Evolutionary conservation across 805 yeast species (phyloP).

Genomic region (Lachancea mirantina): DNA sequence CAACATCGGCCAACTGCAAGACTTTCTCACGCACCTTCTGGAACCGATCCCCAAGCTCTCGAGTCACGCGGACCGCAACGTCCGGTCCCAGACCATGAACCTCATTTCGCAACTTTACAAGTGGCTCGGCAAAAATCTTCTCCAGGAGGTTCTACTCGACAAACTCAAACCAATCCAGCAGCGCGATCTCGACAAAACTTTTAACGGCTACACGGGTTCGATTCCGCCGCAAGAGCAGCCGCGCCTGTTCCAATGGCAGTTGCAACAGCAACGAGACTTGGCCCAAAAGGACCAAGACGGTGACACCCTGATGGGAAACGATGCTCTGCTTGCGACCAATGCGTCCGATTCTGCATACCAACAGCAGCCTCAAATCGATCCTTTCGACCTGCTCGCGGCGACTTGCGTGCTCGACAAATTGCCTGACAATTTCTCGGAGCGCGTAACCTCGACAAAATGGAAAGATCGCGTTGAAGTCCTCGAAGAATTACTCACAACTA

Average conservation of each 20-base stretch:
- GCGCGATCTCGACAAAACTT: constrained; percentile 66
- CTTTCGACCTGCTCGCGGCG: constrained; percentile 65
- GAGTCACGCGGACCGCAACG: constrained; percentile 79
- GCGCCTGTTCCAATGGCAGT: constrained; percentile 48
- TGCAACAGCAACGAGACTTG: constrained; percentile 1
- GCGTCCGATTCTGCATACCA: constrained; percentile 22
- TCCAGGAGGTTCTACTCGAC: constrained; percentile 54
- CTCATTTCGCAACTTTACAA: constrained; percentile 63
- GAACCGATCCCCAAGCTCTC: constrained; percentile 67
- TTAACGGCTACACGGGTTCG: constrained; percentile 41
- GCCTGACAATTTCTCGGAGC: constrained; percentile 52
- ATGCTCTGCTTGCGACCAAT: constrained; percentile 11
- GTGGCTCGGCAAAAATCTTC: constrained; percentile 56
- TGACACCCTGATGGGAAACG: constrained; percentile 29
- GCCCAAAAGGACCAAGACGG: constrained; percentile 33
- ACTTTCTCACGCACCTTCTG: constrained; percentile 58
- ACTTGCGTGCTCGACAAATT: constrained; percentile 58
- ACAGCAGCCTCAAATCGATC: constrained; percentile 40
- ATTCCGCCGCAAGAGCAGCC: constrained; percentile 34
- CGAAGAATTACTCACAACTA: constrained; percentile 46
- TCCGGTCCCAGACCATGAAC: constrained; percentile 68
- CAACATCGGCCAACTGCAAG: constrained; percentile 19
- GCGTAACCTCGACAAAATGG: constrained; percentile 69
- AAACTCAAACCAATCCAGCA: constrained; percentile 88
- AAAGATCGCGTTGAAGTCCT: constrained; percentile 84